Base-by-base conservation (phyloP, 1,284 basidiomycete genomes). In the Golubevia sp. region DNA sequence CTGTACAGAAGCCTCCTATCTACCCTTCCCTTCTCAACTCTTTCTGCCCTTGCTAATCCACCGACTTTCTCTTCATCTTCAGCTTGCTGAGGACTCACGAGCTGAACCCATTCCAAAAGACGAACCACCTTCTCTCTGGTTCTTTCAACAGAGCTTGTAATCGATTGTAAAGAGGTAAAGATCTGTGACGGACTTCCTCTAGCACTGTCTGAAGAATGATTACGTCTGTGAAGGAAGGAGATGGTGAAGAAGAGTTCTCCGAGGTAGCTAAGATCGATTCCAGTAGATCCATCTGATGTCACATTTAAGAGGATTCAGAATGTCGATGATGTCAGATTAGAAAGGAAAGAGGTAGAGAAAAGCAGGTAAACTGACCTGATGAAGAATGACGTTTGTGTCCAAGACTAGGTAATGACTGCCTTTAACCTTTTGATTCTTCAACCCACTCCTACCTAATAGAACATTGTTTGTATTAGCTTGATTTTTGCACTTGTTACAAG, bases 381-480 rank as follows among this genome's bases (percentile, higher is more conserved):
- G 79, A 8, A 83, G 66, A 48, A 80, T 71, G 1, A 79, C 71
- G 54, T 83, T 83, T 57, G 80, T 80, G 62, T 83, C 80, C 58
- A 80, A 64, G 13, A 83, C 55, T 20, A 80, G 58, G 57, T 82
- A 76, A 59, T 82, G 79, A 25, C 66, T 67, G 3, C 62, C 48
- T 11, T 49, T 44, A 18, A 44, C 18, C 38, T 44, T 44, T 44
- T 44, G 11, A 44, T 44, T 44, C 38, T 44, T 44, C 38, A 44
- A 44, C 2, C 38, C 38, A 44, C 18, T 44, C 38, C 11, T 2
- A 6, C 38, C 18, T 18, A 44, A 44, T 44, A 44, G 38, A 44
- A 44, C 18, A 18, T 44, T 44, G 18, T 44, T 44, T 13, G 11
- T 44, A 44, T 8, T 44, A 44, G 38, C 18, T 18, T 44, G 38